These are phyloP conservation scores for Cercospora janseana DNA, from an alignment of 2,329 filamentous ascomycete species.

Conservation along the genomic window DNA sequence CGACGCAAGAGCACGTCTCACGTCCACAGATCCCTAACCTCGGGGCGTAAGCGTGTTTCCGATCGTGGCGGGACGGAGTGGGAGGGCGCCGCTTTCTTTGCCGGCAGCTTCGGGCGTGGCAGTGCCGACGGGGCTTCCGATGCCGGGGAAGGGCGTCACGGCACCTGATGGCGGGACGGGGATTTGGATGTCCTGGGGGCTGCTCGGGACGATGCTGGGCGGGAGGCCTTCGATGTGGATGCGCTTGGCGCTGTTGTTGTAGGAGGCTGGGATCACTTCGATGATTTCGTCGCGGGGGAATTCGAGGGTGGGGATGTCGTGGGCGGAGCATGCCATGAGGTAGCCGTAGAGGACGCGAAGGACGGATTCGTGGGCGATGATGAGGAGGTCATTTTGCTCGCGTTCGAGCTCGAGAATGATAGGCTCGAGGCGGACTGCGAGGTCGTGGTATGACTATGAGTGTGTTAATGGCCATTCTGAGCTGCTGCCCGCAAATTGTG, in stretches of 20 bases:
- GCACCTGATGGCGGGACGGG: conserved; percentile 58
- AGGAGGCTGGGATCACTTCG: conserved; percentile 95
- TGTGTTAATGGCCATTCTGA: background rate
- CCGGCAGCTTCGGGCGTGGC: conserved; percentile 18
- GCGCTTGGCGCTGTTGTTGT: conserved; percentile 91
- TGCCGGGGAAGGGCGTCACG: conserved; percentile 43
- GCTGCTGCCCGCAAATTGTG: background rate
- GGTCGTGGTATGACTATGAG: conserved; percentile 86
- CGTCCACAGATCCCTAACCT: conserved; percentile 7
- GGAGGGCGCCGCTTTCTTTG: conserved; percentile 13
- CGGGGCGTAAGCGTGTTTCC: background rate
- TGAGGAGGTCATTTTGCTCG: conserved; percentile 94
- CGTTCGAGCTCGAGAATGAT: conserved; percentile 97
- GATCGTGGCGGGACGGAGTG: conserved; percentile 2
- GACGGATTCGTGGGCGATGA: conserved; percentile 98
- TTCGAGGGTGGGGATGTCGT: conserved; percentile 86
- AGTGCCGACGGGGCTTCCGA: conserved; percentile 17
- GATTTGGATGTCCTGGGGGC: conserved; percentile 77
- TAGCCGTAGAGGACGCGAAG: conserved; percentile 95
- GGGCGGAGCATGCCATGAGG: conserved; percentile 95
- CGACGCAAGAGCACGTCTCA: conserved; percentile 1
- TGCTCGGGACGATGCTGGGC: conserved; percentile 67
- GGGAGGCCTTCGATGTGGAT: conserved; percentile 76
- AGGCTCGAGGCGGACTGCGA: conserved; percentile 94
- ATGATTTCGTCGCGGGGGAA: conserved; percentile 98